Base-by-base conservation (phyloP, 2,329 filamentous ascomycete species). In the Colletotrichum tofieldiae region DNA sequence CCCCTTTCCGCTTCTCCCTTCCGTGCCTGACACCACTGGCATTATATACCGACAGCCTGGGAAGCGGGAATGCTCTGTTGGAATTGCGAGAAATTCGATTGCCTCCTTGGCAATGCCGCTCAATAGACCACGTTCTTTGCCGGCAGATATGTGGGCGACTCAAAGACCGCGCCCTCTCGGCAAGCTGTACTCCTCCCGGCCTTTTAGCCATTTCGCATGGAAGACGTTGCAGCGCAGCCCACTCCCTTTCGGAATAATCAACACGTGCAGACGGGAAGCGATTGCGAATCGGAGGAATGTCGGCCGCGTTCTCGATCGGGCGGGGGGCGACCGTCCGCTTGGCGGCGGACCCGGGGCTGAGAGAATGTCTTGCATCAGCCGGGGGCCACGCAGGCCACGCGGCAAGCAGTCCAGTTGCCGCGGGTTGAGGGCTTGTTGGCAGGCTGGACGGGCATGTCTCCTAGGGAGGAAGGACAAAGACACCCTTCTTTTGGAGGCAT, bases 141-240 rank as follows among this genome's bases (percentile, higher is more conserved):
- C 67, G 45, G n/a, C 61, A 65, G 61, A 45, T 43, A 59, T 47
- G 51, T 35, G 39, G 29, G 29, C 49, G 41, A 56, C 39, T 39
- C 58, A 63, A 5, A 47, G 26, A 11, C 39, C 45, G 29, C 41
- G n/a, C 26, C n/a, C 32, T 35, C 45, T 29, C 45, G n/a, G 45
- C 29, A 29, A n/a, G 43, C 47, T n/a, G 52, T 32, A n/a, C 45
- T 32, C 29, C 37, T 39, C 29, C 29, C 35, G 18, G 43, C 29
- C 12, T 49, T 51, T 58, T 67, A 62, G 41, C 41, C 56, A 23
- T 18, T 47, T 32, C 39, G 23, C 32, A 26, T 37, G 9, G 37
- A 32, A 20, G 43, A 62, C 32, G 43, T 51, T 20, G 32, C 45
- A 39, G n/a, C 18, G 4, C 45, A 35, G 14, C 59, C 37, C 43